A percentile compares a stretch with the other conserved stretches of the same genome.
phyloP scores from a whole-genome alignment of 2,329 filamentous ascomycete genomes.

The Didymellaceae sp. region DNA sequence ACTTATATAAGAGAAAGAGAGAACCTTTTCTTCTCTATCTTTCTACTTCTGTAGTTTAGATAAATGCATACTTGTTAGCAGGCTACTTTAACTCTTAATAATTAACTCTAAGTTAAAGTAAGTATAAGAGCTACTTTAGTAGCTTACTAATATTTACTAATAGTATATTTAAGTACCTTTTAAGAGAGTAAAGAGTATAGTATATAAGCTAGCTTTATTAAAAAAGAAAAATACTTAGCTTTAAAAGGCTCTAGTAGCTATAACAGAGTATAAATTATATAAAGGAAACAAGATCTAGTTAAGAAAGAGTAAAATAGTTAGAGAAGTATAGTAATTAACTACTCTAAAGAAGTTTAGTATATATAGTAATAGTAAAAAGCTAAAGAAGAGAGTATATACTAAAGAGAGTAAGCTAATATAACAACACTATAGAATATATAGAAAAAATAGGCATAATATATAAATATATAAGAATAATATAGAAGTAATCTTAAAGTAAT shows the following conservation, averaged over 20 bases:
- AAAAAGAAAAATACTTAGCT: conserved; percentile 3
- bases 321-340: neutral
- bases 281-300: no score
- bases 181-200: neutral
- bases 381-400: no score
- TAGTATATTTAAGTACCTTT: neutral
- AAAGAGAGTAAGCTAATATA: neutral
- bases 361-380: no score
- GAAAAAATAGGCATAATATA: neutral
- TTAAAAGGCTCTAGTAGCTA: neutral
- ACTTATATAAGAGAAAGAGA: no score
- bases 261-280: conserved; percentile 5
- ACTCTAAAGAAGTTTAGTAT: neutral
- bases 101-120: no score
- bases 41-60: neutral
- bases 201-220: neutral
- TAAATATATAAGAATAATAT: neutral
- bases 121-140: neutral
- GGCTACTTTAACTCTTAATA: no score
- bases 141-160: neutral
- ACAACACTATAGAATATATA: neutral
- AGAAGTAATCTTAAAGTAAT: conserved; percentile 4
- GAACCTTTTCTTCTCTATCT: no score
- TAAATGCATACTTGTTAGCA: neutral
- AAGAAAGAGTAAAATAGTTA: neutral